A percentile compares a stretch with the other conserved stretches of the same genome.
Conservation (phyloP, 495 filamentous ascomycete species). For the Annulohypoxylon maeteangense region DNA sequence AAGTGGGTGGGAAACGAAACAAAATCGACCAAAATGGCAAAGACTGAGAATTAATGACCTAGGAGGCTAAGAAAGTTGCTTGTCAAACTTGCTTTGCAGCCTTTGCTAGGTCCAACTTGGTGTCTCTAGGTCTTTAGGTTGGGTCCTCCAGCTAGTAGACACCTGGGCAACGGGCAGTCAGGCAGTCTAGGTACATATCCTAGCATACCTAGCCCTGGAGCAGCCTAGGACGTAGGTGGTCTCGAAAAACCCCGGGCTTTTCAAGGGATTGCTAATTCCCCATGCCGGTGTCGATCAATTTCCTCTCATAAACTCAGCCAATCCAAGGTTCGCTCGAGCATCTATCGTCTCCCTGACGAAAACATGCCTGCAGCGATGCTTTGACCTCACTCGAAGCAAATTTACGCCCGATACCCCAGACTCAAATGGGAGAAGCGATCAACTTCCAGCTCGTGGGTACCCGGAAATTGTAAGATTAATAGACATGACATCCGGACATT, state of each 20-base stretch:
- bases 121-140: not conserved
- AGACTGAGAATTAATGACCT: not conserved
- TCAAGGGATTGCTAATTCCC: constrained; percentile 32
- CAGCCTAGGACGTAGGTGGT: too few relatives aligned
- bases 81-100: constrained; percentile 28
- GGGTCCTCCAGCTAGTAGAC: too few relatives aligned
- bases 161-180: too few relatives aligned
- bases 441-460: constrained; percentile 33
- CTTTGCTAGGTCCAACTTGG: not conserved
- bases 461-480: constrained; percentile 43
- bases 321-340: constrained; percentile 33
- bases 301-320: constrained; percentile 30
- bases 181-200: not conserved
- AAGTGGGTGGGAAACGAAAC: constrained; percentile 16
- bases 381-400: constrained; percentile 43
- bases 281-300: constrained; percentile 43
- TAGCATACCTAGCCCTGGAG: not conserved
- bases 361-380: constrained; percentile 37
- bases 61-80: constrained; percentile 19
- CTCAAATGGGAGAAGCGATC: constrained; percentile 26
- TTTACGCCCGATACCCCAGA: constrained; percentile 42
- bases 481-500: constrained; percentile 23
- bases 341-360: constrained; percentile 23
- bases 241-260: constrained; percentile 7
- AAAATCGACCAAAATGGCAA: constrained; percentile 22